phyloP scores from a whole-genome alignment of 2,329 filamentous ascomycete species.

The Cephalotrichum gorgonifer region DNA sequence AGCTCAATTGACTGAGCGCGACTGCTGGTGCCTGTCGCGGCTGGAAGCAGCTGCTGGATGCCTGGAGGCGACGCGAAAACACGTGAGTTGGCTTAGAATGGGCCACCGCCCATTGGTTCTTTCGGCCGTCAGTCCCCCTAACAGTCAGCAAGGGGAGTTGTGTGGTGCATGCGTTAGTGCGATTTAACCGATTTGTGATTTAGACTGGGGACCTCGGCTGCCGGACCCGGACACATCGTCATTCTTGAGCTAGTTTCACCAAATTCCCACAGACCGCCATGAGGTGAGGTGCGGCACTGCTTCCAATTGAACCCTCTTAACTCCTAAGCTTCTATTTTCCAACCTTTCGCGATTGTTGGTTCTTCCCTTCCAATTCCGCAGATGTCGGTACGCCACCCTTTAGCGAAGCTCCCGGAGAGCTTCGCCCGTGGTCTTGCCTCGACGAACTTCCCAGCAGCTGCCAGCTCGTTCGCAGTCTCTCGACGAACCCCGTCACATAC shows the following conservation, averaged over 20 bases:
- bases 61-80: slow-evolving; percentile 5
- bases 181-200: too few species aligned
- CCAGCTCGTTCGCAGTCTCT: neutral
- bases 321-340: neutral
- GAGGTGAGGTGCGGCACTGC: neutral
- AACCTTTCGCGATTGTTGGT: neutral
- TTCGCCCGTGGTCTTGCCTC: slow-evolving; percentile 10
- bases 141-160: neutral
- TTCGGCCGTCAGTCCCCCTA: neutral
- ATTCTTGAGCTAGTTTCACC: neutral
- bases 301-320: neutral
- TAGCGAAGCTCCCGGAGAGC: slow-evolving; percentile 23
- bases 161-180: neutral
- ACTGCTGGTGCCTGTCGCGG: slow-evolving; percentile 1
- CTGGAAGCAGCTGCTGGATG: neutral
- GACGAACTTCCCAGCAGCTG: neutral
- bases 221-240: neutral
- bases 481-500: neutral
- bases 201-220: neutral
- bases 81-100: slow-evolving; percentile 8
- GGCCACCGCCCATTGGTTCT: neutral
- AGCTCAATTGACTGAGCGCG: neutral
- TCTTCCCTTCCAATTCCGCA: neutral
- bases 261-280: neutral
- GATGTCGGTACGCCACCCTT: slow-evolving; percentile 30